Evolutionary conservation across 202 grass and related monocot species (phyloP).

Genomic region (Panicum virgatum): DNA sequence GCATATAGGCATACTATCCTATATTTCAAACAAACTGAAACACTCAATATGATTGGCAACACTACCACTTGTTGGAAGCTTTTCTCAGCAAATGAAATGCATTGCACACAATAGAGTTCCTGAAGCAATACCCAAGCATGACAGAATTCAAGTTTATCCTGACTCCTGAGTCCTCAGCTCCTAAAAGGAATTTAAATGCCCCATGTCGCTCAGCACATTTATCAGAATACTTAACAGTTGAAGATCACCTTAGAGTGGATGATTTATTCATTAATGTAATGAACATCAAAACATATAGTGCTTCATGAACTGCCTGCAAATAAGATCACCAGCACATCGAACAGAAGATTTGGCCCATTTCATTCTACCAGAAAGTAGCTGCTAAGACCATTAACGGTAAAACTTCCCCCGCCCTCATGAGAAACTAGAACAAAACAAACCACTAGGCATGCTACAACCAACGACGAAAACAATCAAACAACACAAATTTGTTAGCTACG

Average conservation of each 20-base stretch:
- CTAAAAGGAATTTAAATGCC: neutral
- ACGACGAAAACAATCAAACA: neutral
- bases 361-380: neutral
- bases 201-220: neutral
- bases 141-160: neutral
- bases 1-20: neutral
- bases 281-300: neutral
- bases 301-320: neutral
- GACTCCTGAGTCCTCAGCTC: too few species aligned
- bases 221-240: neutral
- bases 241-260: too few species aligned
- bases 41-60: neutral
- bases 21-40: neutral
- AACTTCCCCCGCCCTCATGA: neutral
- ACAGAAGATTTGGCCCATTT: neutral
- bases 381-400: neutral
- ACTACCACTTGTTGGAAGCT: neutral
- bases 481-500: neutral
- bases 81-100: neutral
- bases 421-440: neutral
- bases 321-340: neutral
- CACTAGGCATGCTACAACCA: neutral
- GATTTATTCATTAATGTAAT: neutral
- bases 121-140: neutral
- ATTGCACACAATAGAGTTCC: neutral